phyloP scores from a whole-genome alignment of 2,329 filamentous ascomycete species.

The Monosporascus sp. region DNA sequence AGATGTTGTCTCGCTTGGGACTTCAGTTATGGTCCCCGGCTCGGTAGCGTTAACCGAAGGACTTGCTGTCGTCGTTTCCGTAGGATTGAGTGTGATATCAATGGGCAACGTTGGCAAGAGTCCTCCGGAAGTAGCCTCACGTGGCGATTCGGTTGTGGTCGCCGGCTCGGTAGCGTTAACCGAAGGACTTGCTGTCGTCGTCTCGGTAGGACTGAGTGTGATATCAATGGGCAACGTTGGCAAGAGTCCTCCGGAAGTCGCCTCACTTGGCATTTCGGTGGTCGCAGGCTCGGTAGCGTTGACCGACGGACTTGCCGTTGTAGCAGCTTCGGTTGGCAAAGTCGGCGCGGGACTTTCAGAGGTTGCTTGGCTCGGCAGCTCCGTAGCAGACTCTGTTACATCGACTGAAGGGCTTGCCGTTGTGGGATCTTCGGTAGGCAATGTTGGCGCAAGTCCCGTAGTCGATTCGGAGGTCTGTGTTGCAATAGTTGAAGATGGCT shows the following conservation, averaged over 20 bases:
- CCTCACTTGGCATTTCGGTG: neutral
- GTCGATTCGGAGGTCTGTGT: no score
- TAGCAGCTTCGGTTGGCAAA: no score
- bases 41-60: neutral
- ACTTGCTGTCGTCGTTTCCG: neutral
- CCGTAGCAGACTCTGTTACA: no score
- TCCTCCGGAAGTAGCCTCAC: neutral
- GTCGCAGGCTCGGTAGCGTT: no score
- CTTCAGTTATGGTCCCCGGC: neutral
- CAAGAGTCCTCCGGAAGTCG: neutral
- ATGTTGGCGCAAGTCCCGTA: no score
- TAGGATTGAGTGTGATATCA: neutral
- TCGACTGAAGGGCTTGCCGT: no score
- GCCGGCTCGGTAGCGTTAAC: neutral
- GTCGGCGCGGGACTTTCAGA: no score
- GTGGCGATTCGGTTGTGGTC: neutral
- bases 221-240: neutral
- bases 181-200: neutral
- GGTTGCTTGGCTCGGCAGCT: no score
- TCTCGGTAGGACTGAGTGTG: neutral
- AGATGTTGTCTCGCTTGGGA: no score
- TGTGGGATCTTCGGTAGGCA: no score
- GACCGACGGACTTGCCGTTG: no score
- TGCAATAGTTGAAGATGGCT: neutral
- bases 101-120: neutral